phyloP scores from a whole-genome alignment of 148 eudicot genomes.

The Suaeda aralocaspica region DNA sequence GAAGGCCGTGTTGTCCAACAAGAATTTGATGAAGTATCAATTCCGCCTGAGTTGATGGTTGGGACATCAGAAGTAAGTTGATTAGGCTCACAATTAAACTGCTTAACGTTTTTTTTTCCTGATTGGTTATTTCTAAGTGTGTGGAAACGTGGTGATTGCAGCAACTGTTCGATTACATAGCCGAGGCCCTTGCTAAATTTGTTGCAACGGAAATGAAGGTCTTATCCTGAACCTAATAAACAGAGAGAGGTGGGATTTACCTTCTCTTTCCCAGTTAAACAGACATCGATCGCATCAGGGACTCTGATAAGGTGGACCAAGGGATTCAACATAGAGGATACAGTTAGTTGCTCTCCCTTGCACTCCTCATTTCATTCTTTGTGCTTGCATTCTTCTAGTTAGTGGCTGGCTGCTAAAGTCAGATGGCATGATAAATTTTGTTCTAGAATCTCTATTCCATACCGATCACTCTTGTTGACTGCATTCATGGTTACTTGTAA shows the following conservation, averaged over 20 bases:
- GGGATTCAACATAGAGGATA: slow-evolving; percentile 75
- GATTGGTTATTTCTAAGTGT: slow-evolving; percentile 21
- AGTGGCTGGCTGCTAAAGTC: too few relatives aligned
- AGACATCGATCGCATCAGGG: slow-evolving; percentile 76
- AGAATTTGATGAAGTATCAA: slow-evolving; percentile 75
- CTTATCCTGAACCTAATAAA: slow-evolving; percentile 59
- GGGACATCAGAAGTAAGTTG: slow-evolving; percentile 80
- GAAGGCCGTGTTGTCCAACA: slow-evolving; percentile 54
- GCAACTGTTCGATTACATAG: slow-evolving; percentile 86
- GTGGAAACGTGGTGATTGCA: slow-evolving; percentile 37
- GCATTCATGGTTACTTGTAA: not conserved
- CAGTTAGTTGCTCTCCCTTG: slow-evolving; percentile 45
- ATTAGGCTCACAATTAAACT: not conserved
- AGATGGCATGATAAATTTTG: too few relatives aligned
- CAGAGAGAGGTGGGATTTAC: slow-evolving; percentile 98
- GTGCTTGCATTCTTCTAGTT: too few relatives aligned
- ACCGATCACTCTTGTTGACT: not conserved
- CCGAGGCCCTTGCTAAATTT: slow-evolving; percentile 79
- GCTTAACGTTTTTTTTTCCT: not conserved
- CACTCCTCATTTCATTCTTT: not conserved
- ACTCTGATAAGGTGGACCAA: slow-evolving; percentile 90
- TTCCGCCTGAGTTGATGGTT: slow-evolving; percentile 82
- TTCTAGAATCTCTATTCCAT: not conserved
- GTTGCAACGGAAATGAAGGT: slow-evolving; percentile 80
- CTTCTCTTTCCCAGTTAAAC: slow-evolving; percentile 94